Evolutionary conservation across 306 rosid genomes (phyloP), one percentile per base, ranked within the genome.

Genomic region (Corylus heterophylla): DNA sequence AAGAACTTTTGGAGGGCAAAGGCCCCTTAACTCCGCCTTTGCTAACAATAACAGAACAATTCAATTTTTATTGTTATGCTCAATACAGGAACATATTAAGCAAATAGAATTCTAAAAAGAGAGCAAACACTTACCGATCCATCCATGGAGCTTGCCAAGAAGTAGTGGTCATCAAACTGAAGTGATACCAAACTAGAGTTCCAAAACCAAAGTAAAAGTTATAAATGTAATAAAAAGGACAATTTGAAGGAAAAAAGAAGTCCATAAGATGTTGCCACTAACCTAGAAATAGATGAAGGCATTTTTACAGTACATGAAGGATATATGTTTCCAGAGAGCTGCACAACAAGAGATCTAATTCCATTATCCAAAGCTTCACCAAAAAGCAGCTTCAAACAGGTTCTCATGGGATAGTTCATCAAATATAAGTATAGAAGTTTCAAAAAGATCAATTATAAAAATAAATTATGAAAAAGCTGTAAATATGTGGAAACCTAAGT

Each of bases 101-200:
- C 58, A 7, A 47, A 63, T 54, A 74, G 22, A 69, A 63, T 73
- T 50, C 35, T 29, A 9, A 70, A 50, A 37, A 69, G 58, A 72
- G 64, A 77, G 55, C 12, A 75, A 83, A 74, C 52, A 89, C 97
- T 86, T 76, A 92, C 97, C 89, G 95, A 80, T 86, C 98, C 98
- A 70, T 94, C 97, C 98, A 94, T 88, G 84, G 98, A 88, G 91
- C 98, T 92, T 67, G 97, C 93, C 87, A 94, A 80, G 87, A 90
- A 91, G 87, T 94, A 91, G 76, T 89, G 88, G 73, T 94, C 97
- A 79, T 92, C 97, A 71, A 48, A 89, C 80, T 86, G 86, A 88
- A 94, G 98, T 13, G 98, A 85, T 35, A 78, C 86, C 91, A 94
- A 78, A 83, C 97, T 94, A 80, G 70, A 79, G 68, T 39, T 42